phyloP scores from a whole-genome alignment of 192 early-diverging fungal genomes.

The Lobosporangium transversale region DNA sequence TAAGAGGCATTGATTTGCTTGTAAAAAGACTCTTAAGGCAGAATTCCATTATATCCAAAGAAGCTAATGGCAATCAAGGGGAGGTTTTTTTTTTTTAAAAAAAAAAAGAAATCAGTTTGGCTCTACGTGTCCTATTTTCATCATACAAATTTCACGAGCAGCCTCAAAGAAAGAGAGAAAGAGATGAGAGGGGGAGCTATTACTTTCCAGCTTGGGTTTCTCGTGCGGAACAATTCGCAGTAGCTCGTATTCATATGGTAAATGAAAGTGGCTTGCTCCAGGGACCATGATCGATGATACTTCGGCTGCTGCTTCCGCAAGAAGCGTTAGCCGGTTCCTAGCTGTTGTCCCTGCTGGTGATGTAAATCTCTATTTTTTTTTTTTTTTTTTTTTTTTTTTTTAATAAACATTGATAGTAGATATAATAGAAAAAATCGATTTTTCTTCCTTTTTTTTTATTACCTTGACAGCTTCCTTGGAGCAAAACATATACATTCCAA shows the following conservation, averaged over 20 bases:
- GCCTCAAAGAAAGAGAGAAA: too few species aligned
- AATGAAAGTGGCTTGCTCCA: constrained; percentile 9
- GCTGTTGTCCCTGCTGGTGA: constrained; percentile 20
- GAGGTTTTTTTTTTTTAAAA: too few species aligned
- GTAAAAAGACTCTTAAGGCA: constrained; percentile 41
- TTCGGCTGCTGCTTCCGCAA: constrained; percentile 40
- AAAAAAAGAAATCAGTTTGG: neutral
- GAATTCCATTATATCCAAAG: constrained; percentile 36
- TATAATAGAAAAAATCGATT: neutral
- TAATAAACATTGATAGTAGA: too few species aligned
- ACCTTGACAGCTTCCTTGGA: constrained; percentile 43
- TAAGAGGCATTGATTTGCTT: constrained; percentile 35
- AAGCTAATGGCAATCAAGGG: constrained; percentile 4
- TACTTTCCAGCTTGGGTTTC: constrained; percentile 38
- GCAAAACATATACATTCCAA: constrained; percentile 46
- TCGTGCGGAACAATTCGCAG: constrained; percentile 26
- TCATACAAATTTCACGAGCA: too few species aligned
- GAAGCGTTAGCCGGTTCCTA: constrained; percentile 14
- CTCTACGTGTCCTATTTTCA: neutral
- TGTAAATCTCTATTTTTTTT: constrained; percentile 26
- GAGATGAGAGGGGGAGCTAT: too few species aligned
- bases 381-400: too few species aligned
- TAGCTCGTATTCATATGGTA: constrained; percentile 39
- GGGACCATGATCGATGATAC: constrained; percentile 19
- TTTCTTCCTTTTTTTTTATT: neutral